Base-by-base conservation (phyloP, 768 basidiomycete genomes). In the Pleurotus cornucopiae region DNA sequence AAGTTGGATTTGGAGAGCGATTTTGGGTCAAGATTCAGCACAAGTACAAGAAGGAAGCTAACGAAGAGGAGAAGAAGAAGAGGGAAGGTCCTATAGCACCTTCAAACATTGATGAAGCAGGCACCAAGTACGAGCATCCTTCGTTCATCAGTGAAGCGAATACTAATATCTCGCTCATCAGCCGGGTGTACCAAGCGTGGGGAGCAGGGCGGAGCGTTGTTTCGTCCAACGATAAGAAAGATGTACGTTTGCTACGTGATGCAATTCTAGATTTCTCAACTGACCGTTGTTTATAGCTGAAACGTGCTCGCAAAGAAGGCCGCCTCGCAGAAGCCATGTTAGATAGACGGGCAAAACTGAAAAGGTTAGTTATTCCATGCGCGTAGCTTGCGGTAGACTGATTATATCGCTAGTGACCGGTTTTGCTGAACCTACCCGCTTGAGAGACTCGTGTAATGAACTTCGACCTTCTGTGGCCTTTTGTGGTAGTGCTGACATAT, bases 21-120 rank as follows among this genome's bases (percentile, higher is more conserved):
- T 97, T 94, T 68, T 89, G 85, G 83, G 82, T 94, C 56, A 91
- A 91, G 72, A 84, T 96, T 14, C 94, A 97, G 73, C 84, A 77
- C 72, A 91, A 91, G 65, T 95, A 91, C 71, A 86, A 93, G 74
- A 82, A 82, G 64, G 92, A 95, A 67, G 91, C 87, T 11, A 73
- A 83, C 37, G 86, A 88, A 64, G 88, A 90, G 67, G 86, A 89
- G 66, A 84, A 84, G 71, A 86, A 86, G 71, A 79, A 82, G 67
- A 83, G 83, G 61, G 83, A 86, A 45, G 83, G 79, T 6, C 72
- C 77, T 46, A 69, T 77, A 56, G 76, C 75, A 54, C 75, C 73
- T 40, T 74, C 70, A 30, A 72, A 76, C 46, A 80, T 89, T 46
- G 86, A 96, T 65, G 94, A 96, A 62, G 78, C 80, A 4, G 73